phyloP scores from a whole-genome alignment of 225 moss, liverwort and hornwort species.

The Rhytidiadelphus loreus region DNA sequence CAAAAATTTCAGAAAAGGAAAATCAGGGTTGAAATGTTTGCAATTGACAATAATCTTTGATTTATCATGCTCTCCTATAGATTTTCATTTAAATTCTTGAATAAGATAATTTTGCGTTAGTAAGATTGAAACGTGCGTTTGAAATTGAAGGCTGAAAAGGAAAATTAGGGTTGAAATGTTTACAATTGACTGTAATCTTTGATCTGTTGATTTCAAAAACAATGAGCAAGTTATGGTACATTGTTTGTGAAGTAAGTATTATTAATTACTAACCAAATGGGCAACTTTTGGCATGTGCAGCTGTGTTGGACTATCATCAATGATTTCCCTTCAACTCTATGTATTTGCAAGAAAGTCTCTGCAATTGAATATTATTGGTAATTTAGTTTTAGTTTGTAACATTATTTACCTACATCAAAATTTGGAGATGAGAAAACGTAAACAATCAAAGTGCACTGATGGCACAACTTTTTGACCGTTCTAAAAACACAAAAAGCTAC shows the following conservation, averaged over 20 bases:
- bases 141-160: too few species aligned
- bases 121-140: too few species aligned
- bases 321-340: constrained; percentile 67
- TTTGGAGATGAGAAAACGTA: neutral
- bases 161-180: too few species aligned
- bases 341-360: constrained; percentile 56
- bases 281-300: constrained; percentile 23
- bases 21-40: too few species aligned
- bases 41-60: too few species aligned
- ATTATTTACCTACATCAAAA: neutral
- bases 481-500: too few species aligned
- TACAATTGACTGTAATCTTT: neutral
- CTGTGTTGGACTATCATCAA: constrained; percentile 42
- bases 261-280: neutral
- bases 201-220: neutral
- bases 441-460: neutral
- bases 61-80: too few species aligned
- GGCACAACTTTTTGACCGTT: too few species aligned
- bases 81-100: too few species aligned
- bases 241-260: neutral
- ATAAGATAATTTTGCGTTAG: too few species aligned
- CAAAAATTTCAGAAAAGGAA: too few species aligned
- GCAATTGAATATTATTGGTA: constrained; percentile 44
- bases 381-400: neutral
- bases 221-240: neutral